Evolutionary conservation across 805 yeast genomes (phyloP), one percentile per base, ranked within the genome.

Genomic region (Lipomyces oligophaga): DNA sequence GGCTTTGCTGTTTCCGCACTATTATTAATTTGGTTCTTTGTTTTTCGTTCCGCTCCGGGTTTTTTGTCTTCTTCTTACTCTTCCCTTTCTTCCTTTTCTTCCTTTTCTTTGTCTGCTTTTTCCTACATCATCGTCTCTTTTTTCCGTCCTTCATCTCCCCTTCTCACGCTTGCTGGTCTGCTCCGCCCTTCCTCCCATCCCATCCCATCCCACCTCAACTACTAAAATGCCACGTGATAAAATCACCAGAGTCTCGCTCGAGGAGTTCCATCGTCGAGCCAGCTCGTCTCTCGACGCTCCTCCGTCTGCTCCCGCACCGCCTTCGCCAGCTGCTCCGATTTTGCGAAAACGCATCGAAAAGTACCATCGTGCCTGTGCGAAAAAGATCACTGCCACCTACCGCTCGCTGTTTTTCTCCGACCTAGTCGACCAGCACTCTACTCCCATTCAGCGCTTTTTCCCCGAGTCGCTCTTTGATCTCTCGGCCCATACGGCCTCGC

Each of bases 381-480:
- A n/a, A n/a, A n/a, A n/a, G n/a, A n/a, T n/a, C n/a, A n/a, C n/a
- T n/a, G n/a, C n/a, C n/a, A n/a, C n/a, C n/a, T n/a, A n/a, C n/a
- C n/a, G n/a, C n/a, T n/a, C n/a, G n/a, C 41, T 41, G 33, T 51
- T 51, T 36, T 42, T 51, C 30, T 51, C 55, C 7, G 55, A 51
- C 36, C 54, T 34, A 34, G 54, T 49, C 36, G 49, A 51, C 28
- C 52, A 38, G 32, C 43, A 24, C 22, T 38, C 26, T 21, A 34
- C 40, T 8, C 49, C 55, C 22, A 40, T 51, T 34, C 55, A 51
- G 38, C 36, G 41, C 20, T 51, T 51, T 38, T 43, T 51, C 34
- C 55, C 55, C 28, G 35, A 26, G 20, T 21, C 53, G 16, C 6
- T 37, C 27, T 40, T 33, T 25, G 39, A 42, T 30, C 51, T 26